Evolutionary conservation across 768 basidiomycete genomes (phyloP).

Genomic region (Termitomyces heimii): DNA sequence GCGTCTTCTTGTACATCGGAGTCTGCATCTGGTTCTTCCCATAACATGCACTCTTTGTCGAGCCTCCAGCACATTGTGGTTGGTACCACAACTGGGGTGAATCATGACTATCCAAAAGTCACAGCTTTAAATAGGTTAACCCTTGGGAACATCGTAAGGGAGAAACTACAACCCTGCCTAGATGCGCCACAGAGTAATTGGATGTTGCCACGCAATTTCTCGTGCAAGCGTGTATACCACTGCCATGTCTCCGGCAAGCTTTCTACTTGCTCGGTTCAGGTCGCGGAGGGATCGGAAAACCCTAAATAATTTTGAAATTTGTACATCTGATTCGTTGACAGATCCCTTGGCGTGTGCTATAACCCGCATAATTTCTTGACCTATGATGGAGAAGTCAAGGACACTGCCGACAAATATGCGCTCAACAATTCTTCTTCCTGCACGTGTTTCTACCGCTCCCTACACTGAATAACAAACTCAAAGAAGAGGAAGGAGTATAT

Average conservation of each 20-base stretch:
- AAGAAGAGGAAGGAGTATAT: conserved; percentile 43
- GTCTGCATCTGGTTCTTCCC: not conserved
- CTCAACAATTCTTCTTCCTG: conserved; percentile 11
- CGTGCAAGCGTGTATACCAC: not conserved
- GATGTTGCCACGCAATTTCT: not conserved
- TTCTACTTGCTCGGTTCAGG: conserved; percentile 38
- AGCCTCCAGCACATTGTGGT: not conserved
- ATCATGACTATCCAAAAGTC: not conserved
- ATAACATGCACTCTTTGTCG: not conserved
- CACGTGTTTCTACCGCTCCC: conserved; percentile 74
- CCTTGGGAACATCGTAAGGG: not conserved
- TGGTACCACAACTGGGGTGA: not conserved
- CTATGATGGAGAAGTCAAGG: conserved; percentile 23
- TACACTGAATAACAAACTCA: conserved; percentile 53
- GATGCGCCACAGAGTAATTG: not conserved
- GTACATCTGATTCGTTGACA: conserved; percentile 22
- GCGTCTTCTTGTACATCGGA: not conserved
- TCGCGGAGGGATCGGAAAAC: conserved; percentile 58
- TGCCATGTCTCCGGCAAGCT: not conserved
- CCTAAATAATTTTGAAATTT: conserved; percentile 42
- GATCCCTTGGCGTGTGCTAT: conserved; percentile 91
- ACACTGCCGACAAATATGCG: conserved; percentile 10
- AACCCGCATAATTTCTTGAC: conserved; percentile 73
- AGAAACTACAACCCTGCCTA: not conserved
- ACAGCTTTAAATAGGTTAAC: not conserved